Conservation (phyloP, 768 basidiomycete species). For the Lactarius vividus region DNA sequence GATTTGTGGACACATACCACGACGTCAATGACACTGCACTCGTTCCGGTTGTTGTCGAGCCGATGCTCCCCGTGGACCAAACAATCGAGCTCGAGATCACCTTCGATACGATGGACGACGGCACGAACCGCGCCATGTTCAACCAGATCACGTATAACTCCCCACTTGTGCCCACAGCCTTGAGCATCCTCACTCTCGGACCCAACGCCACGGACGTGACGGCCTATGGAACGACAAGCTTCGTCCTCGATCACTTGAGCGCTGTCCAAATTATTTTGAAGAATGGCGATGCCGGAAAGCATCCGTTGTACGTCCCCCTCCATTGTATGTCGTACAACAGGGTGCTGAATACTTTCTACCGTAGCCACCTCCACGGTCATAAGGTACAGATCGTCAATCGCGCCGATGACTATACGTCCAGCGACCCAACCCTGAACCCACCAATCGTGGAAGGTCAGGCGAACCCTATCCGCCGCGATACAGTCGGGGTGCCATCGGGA, state of each 20-base stretch:
- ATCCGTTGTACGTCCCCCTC: conserved; percentile 70
- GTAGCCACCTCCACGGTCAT: conserved; percentile 89
- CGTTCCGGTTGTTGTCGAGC: conserved; percentile 54
- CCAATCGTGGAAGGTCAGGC: conserved; percentile 70
- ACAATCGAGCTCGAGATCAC: conserved; percentile 66
- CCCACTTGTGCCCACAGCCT: conserved; percentile 70
- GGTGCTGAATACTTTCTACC: not conserved
- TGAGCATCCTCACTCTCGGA: conserved; percentile 77
- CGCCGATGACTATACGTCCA: conserved; percentile 63
- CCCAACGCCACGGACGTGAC: conserved; percentile 57
- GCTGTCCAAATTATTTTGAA: conserved; percentile 76
- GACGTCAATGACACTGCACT: conserved; percentile 66
- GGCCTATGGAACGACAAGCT: conserved; percentile 80
- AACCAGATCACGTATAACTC: conserved; percentile 66
- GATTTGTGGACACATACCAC: conserved; percentile 53
- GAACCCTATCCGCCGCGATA: conserved; percentile 94
- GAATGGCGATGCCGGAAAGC: conserved; percentile 69
- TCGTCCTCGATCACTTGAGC: conserved; percentile 70
- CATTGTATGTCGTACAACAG: not conserved
- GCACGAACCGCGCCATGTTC: conserved; percentile 81
- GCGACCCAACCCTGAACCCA: conserved; percentile 77
- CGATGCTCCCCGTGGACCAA: conserved; percentile 51
- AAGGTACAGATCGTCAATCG: conserved; percentile 79
- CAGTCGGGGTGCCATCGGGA: conserved; percentile 68
- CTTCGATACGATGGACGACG: conserved; percentile 85